Evolutionary conservation across 306 rosid species (phyloP).

Genomic region (Castanea sativa): DNA sequence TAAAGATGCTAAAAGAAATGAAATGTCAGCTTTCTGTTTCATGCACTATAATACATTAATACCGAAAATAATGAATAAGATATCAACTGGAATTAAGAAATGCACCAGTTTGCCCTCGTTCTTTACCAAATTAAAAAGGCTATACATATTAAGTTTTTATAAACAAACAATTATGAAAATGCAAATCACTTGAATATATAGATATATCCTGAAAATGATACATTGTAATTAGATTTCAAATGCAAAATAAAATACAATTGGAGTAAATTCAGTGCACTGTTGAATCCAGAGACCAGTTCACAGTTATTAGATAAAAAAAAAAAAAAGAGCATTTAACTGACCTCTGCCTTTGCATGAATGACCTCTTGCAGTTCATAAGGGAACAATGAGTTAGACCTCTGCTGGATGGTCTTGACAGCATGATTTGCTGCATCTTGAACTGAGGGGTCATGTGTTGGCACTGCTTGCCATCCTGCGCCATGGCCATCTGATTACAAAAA

Average conservation of each 20-base stretch:
- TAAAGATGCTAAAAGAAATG: neutral
- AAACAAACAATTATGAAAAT: neutral
- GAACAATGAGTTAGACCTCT: conserved; percentile 65
- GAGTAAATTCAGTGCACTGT: too few species aligned
- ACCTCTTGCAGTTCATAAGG: conserved; percentile 73
- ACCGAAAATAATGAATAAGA: neutral
- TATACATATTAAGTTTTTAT: neutral
- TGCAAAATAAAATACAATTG: too few species aligned
- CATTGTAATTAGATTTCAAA: neutral
- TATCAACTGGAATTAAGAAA: neutral
- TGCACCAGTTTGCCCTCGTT: neutral
- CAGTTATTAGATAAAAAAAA: neutral
- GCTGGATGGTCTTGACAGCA: conserved; percentile 68
- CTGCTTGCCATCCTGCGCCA: conserved; percentile 58
- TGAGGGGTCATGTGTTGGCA: conserved; percentile 65
- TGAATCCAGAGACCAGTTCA: neutral
- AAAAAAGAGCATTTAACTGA: conserved; percentile 23
- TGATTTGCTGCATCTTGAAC: conserved; percentile 85
- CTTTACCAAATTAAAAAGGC: neutral
- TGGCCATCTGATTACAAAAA: conserved; percentile 46
- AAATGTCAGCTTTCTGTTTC: neutral
- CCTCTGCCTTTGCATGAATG: conserved; percentile 84
- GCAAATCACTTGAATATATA: neutral
- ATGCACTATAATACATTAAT: neutral
- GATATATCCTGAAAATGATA: neutral